Base-by-base conservation (phyloP, 169 alveolate species). In the Cryptosporidium meleagridis region DNA sequence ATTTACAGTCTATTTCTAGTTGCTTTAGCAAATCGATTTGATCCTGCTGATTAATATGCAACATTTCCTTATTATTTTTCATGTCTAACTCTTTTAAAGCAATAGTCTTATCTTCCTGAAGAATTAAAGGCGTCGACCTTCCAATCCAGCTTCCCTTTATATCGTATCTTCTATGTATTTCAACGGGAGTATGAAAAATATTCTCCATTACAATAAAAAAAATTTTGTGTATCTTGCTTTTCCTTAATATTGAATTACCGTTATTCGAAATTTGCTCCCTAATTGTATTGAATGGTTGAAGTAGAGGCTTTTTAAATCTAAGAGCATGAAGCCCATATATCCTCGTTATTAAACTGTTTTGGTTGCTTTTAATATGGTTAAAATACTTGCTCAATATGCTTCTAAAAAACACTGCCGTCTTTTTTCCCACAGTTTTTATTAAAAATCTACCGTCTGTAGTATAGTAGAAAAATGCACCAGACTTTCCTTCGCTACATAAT, bases 191-290 rank as follows among this genome's bases (percentile, higher is more conserved):
- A 80, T 96, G 96, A 89, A 98, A 97, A 59, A 98, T 96, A 93
- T 98, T 98, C 65, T 95, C 96, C 99, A 98, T 98, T 35, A 97
- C 98, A n/a, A 97, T 96, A 85, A 98, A 97, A 93, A 96, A 97
- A 53, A 95, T 91, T 85, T 96, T 95, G 61, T 59, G 92, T 80
- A 89, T 94, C 67, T 91, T 87, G 72, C 75, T 91, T 68, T 70
- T 14, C 3, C 75, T 62, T 14, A 80, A n/a, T 18, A 80, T 62
- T 10, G 75, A 35, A 18, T 69, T 29, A 69, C 62, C 16, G 29
- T 62, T 65, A 14, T 41, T 62, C 14, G 67, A 59, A 16, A 80
- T 45, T 48, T 59, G 73, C 7, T 67, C 45, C 52, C 55, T 65
- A 29, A 80, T 6, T 7, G 75, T 37, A 65, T 59, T 35, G 55